A percentile compares a stretch with the other conserved stretches of the same genome.
Evolutionary conservation across 2,329 filamentous ascomycete species (phyloP).

Genomic region (Colletotrichum cuscutae): DNA sequence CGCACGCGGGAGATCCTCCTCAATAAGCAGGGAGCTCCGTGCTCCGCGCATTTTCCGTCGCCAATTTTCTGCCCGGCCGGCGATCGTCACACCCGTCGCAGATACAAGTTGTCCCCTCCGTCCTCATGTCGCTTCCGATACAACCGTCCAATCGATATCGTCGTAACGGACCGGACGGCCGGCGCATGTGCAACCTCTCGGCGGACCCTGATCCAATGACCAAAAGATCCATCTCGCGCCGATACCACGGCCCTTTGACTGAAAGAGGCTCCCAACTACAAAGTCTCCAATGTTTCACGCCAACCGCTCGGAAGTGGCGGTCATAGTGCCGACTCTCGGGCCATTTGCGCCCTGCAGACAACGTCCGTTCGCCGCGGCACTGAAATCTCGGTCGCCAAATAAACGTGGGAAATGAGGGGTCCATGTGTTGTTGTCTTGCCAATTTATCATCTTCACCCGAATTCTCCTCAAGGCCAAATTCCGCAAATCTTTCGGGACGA

Average conservation of each 20-base stretch:
- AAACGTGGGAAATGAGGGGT: slow-evolving; percentile 11
- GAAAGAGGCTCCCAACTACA: background rate
- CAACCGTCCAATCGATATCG: background rate
- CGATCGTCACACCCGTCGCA: slow-evolving; percentile 29
- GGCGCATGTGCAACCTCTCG: slow-evolving; percentile 1
- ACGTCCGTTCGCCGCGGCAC: background rate
- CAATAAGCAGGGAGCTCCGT: slow-evolving; percentile 2
- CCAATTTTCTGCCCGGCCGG: slow-evolving; percentile 25
- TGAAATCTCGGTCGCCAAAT: slow-evolving; percentile 7
- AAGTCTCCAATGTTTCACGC: background rate
- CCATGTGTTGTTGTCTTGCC: background rate
- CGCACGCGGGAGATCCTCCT: slow-evolving; percentile 15
- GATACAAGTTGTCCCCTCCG: slow-evolving; percentile 20
- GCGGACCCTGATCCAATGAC: background rate
- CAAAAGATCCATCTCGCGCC: background rate
- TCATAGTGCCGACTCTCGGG: slow-evolving; percentile 2
- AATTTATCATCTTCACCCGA: background rate
- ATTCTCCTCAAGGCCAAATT: no score
- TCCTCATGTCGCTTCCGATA: slow-evolving; percentile 26
- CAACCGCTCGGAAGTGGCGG: slow-evolving; percentile 9
- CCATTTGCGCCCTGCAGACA: background rate
- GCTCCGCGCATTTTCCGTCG: slow-evolving; percentile 4
- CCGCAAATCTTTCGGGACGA: background rate
- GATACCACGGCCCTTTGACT: background rate
- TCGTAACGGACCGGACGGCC: background rate